Conservation (phyloP, 2,329 filamentous ascomycete genomes). For the Botrytis byssoidea region DNA sequence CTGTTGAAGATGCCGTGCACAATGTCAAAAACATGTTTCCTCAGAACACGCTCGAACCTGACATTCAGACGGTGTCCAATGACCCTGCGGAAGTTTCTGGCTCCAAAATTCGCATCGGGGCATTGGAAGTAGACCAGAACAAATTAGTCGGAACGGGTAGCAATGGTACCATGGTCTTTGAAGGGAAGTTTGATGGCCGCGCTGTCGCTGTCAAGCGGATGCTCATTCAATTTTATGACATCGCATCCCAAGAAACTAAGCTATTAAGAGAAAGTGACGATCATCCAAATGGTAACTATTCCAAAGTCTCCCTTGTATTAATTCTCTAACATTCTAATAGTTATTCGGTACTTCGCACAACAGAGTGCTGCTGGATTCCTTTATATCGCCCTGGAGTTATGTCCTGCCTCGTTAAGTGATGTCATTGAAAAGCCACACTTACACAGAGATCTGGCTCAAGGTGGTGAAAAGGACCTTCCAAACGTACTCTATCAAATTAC, state of each 20-base stretch:
- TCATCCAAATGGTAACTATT: conserved; percentile 70
- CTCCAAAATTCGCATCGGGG: conserved; percentile 60
- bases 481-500: conserved; percentile 85
- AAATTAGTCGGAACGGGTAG: conserved; percentile 74
- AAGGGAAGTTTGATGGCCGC: conserved; percentile 89
- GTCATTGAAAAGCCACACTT: conserved; percentile 74
- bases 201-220: conserved; percentile 96
- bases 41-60: conserved; percentile 55
- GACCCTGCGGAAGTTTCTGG: conserved; percentile 60
- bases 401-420: conserved; percentile 89
- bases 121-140: conserved; percentile 62
- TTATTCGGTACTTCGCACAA: conserved; percentile 94
- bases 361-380: conserved; percentile 86
- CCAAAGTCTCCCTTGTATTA: background rate
- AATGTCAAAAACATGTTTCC: conserved; percentile 58
- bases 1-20: conserved; percentile 59
- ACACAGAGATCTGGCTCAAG: conserved; percentile 67
- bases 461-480: conserved; percentile 73
- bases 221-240: conserved; percentile 92
- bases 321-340: conserved; percentile 45
- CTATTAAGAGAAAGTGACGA: conserved; percentile 90
- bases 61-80: conserved; percentile 57
- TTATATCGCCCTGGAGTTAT: conserved; percentile 94
- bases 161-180: conserved; percentile 95
- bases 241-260: conserved; percentile 90